Base-by-base conservation (phyloP, 179 eudicot genomes). In the Silene noctiflora region DNA sequence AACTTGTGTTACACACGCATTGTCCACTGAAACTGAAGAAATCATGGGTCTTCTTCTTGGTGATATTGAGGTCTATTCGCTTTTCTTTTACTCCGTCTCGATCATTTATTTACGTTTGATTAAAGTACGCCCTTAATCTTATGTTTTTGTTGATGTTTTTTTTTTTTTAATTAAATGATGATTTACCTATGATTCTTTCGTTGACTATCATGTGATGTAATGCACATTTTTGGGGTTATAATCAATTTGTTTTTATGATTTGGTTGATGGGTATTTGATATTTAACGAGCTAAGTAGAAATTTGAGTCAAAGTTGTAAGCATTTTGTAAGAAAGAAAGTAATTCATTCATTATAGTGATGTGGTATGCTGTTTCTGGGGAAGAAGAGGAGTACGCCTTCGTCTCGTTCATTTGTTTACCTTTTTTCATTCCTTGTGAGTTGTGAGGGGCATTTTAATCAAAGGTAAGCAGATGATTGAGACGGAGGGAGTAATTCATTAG, bases 1-100 rank as follows among this genome's bases (percentile, higher is more conserved):
- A 78, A 91, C 96, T 20, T 94, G 98, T 81, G 82, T 88, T 16
- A 89, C 96, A 31, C 98, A 94, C 76, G 93, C 98, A 80, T 88
- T 94, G 83, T 92, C 97, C 0, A 94, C 98, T 1, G 98, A 94
- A 76, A 89, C 97, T 46, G 98, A 94, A 84, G 98, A 94, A 81
- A 94, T 94, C 85, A 94, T 94, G 98, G 98, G 98, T 17, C 97
- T 94, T 82, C 96, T 94, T 76, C 94, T 94, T 21, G 98, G 98
- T 60, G 98, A 92, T 75, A 87, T 89, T 86, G 94, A 90, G 96
- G 98, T 92, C 29, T 31, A 13, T 20, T 69, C 31, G 77, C 29
- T 22, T 56, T 59, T 77, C 24, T n/a, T 70, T 59, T 58, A 24
- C 29, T 2, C 51, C 51, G 2, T 2, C 51, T 44, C 46, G 11